Percentiles rank a stretch among this genome's conserved stretches.
Evolutionary conservation across 495 filamentous ascomycete species (phyloP).

Genomic region (Xylaria grammica): DNA sequence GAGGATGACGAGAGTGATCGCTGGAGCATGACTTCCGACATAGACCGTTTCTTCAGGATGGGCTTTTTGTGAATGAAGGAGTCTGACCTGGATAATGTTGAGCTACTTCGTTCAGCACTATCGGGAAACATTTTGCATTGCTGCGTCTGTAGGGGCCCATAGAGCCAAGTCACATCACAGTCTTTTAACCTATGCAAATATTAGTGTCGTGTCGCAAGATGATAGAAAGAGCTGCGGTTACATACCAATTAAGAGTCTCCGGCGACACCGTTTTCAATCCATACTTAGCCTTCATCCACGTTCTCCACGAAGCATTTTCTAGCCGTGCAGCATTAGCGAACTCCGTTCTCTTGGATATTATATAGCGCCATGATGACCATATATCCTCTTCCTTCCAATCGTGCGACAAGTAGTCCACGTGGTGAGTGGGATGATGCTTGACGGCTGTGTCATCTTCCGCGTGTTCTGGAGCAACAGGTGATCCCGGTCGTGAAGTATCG

Average conservation of each 20-base stretch:
- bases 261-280: conserved; percentile 84
- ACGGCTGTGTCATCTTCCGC: conserved; percentile 86
- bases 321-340: conserved; percentile 82
- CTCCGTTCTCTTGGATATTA: conserved; percentile 74
- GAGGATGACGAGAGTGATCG: conserved; percentile 88
- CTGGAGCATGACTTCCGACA: conserved; percentile 95
- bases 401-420: conserved; percentile 96
- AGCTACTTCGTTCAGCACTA: conserved; percentile 57
- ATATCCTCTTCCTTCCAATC: conserved; percentile 97
- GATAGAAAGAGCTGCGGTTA: conserved; percentile 21
- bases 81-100: conserved; percentile 73
- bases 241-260: conserved; percentile 87
- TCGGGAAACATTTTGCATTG: conserved; percentile 50
- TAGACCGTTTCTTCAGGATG: conserved; percentile 94
- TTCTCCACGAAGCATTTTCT: conserved; percentile 97
- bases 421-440: conserved; percentile 76
- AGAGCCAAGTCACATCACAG: conserved; percentile 96
- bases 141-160: conserved; percentile 85
- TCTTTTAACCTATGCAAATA: conserved; percentile 79
- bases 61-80: conserved; percentile 86
- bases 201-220: conserved; percentile 26
- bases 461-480: conserved; percentile 49
- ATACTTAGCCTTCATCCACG: conserved; percentile 93
- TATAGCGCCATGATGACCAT: conserved; percentile 95
- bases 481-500: conserved; percentile 52